phyloP scores from a whole-genome alignment of 2,329 filamentous ascomycete species.

The Xylogone sp. region DNA sequence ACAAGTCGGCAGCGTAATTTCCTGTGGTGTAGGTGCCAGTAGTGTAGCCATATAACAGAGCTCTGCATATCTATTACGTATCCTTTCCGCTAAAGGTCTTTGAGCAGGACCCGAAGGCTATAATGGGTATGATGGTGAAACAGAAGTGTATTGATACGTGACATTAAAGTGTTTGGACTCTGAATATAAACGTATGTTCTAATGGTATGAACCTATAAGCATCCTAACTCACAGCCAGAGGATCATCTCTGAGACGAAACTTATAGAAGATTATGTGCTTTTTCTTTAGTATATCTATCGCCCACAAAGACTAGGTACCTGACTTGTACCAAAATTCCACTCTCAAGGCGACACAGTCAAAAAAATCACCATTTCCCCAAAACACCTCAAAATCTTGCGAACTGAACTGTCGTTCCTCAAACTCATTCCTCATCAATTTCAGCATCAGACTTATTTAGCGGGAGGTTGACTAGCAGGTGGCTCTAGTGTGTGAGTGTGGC shows the following conservation, averaged over 20 bases:
- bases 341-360: background rate
- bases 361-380: background rate
- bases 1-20: too few relatives aligned
- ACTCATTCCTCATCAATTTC: background rate
- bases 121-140: too few relatives aligned
- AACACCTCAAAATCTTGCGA: background rate
- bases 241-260: background rate
- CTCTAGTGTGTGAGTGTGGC: conserved; percentile 83
- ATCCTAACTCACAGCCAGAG: background rate
- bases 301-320: background rate
- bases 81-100: too few relatives aligned
- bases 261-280: background rate
- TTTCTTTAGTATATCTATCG: background rate
- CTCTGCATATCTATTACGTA: too few relatives aligned
- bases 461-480: conserved; percentile 50
- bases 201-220: background rate
- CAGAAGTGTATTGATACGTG: background rate
- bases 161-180: background rate
- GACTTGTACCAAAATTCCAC: background rate
- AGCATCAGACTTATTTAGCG: conserved; percentile 14
- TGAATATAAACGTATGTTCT: background rate
- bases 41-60: too few relatives aligned
- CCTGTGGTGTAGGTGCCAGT: too few relatives aligned
- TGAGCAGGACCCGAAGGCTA: too few relatives aligned
- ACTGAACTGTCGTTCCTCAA: background rate